phyloP scores from a whole-genome alignment of 176 grass and related monocot species.

The Aegilops umbellulata region DNA sequence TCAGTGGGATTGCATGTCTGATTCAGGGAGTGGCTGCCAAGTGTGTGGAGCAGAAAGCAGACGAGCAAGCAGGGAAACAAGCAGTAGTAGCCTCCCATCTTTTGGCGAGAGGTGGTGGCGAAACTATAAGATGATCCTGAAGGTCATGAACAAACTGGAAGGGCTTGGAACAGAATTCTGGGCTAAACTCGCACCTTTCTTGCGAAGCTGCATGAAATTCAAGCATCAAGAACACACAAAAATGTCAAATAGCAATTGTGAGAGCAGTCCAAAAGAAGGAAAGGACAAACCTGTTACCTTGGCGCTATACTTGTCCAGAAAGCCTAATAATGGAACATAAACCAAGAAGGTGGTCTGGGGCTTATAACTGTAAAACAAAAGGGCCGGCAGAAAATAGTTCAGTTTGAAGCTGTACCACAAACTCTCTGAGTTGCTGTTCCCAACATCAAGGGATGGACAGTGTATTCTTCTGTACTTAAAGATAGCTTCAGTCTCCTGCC shows the following conservation, averaged over 20 bases:
- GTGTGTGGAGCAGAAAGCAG: background rate
- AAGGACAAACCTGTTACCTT: background rate
- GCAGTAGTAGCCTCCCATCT: constrained; percentile 19
- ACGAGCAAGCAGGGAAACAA: background rate
- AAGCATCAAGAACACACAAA: background rate
- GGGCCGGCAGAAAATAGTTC: too few species aligned
- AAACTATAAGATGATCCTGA: background rate
- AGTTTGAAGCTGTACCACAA: too few species aligned
- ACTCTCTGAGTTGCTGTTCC: too few species aligned
- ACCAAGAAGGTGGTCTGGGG: background rate
- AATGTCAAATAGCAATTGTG: too few species aligned
- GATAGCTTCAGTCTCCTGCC: too few species aligned
- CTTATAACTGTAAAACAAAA: too few species aligned
- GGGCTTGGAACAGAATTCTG: background rate
- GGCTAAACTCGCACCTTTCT: background rate
- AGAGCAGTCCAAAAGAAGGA: background rate
- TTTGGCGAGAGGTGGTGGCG: background rate
- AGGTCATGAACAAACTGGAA: background rate
- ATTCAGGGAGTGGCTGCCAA: constrained; percentile 28
- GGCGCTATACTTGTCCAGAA: background rate
- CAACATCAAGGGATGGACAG: too few species aligned
- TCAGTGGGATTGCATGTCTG: constrained; percentile 37
- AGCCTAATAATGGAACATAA: background rate
- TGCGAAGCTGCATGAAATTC: background rate
- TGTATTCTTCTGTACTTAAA: too few species aligned